Evolutionary conservation across 257 asterid genomes (phyloP), one percentile per base, ranked within the genome.

Genomic region (Marsdenia floribunda): DNA sequence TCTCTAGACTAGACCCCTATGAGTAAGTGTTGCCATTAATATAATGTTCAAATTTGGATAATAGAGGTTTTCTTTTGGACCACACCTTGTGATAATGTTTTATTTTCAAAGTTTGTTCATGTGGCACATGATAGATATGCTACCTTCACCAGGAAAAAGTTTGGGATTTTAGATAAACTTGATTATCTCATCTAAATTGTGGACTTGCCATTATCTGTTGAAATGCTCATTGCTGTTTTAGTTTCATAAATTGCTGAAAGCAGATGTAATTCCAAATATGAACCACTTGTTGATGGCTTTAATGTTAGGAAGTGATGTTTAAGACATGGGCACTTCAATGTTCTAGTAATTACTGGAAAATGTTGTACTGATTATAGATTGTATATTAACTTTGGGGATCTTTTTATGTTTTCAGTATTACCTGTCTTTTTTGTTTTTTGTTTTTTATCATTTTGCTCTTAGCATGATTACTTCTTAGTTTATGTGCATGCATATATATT

Each of bases 281-380:
- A 54, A 22, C 49, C 35, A 40, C 59, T 24, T 57, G 50, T 67
- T 44, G 24, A 33, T 58, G 8, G 15, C 54, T 55, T 76, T 19
- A 18, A 19, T 76, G 15, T 76, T 70, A 42, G 37, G 55, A 16
- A 53, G n/a, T 29, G n/a, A 54, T 3, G 2, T 71, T 46, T 71
- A 15, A 47, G 21, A 42, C 37, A 10, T 16, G 61, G n/a, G 52
- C 19, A 21, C 18, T 11, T 29, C 53, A 24, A 70, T 24, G 14
- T 21, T 70, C 54, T 47, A 58, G 44, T 76, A 26, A 29, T 61
- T 29, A 61, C 35, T 61, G 68, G 44, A 61, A 61, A 61, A 12
- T 61, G 9, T 61, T 61, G 9, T 15, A 33, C 11, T 14, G 40
- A 24, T 29, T 33, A 13, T 10, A 33, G 42, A 14, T 61, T 33